Conservation (phyloP, 192 early-diverging fungal species). For the Backusella westeae region DNA sequence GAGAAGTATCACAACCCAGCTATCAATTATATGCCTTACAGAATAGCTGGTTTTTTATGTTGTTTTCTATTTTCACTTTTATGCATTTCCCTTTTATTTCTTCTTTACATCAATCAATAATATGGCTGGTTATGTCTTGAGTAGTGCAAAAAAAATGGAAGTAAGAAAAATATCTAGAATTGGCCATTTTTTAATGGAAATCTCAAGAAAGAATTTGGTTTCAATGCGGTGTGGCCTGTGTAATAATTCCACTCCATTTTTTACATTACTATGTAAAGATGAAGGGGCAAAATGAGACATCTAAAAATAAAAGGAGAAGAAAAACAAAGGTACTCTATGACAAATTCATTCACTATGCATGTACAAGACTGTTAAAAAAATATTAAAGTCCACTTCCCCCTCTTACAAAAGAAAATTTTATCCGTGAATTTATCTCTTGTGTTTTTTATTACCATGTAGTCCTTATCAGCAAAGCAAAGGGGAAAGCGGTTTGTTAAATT, state of each 20-base stretch:
- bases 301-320: not conserved
- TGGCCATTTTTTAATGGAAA: not conserved
- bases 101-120: not conserved
- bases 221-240: not conserved
- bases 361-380: too few species aligned
- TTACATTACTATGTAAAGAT: not conserved
- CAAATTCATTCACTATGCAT: not conserved
- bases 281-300: not conserved
- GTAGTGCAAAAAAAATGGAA: not conserved
- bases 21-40: too few species aligned
- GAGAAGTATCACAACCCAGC: too few species aligned
- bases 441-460: too few species aligned
- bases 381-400: too few species aligned
- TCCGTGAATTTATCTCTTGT: too few species aligned
- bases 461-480: not conserved
- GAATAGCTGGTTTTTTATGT: too few species aligned
- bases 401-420: too few species aligned
- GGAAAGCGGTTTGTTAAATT: not conserved
- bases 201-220: not conserved
- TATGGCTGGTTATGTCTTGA: not conserved
- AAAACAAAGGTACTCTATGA: not conserved
- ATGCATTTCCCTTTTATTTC: not conserved
- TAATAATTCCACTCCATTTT: not conserved
- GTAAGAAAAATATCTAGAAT: not conserved
- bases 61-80: too few species aligned